Conservation (phyloP, 257 asterid species). For the Solanum phureja region DNA sequence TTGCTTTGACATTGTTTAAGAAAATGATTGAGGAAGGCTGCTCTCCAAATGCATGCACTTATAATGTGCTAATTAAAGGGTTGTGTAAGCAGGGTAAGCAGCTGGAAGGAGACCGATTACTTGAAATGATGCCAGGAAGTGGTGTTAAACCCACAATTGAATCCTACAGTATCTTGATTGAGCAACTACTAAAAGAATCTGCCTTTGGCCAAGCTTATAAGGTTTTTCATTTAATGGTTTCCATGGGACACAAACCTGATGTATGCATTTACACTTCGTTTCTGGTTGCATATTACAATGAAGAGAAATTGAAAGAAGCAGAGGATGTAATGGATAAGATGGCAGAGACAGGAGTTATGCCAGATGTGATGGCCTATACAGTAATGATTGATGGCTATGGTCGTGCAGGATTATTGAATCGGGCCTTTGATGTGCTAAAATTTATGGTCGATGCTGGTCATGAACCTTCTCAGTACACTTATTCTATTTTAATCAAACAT, state of each 20-base stretch:
- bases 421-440: constrained; percentile 40
- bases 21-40: constrained; percentile 42
- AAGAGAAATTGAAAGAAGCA: constrained; percentile 57
- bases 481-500: constrained; percentile 55
- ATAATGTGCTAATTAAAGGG: constrained; percentile 51
- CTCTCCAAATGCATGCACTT: constrained; percentile 43
- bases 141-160: constrained; percentile 44
- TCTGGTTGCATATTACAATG: constrained; percentile 69
- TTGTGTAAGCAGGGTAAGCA: constrained; percentile 45
- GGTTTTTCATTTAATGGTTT: constrained; percentile 33
- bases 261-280: constrained; percentile 62
- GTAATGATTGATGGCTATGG: constrained; percentile 70
- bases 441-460: constrained; percentile 49
- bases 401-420: constrained; percentile 36
- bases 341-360: constrained; percentile 34
- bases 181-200: constrained; percentile 45
- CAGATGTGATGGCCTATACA: constrained; percentile 57
- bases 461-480: constrained; percentile 59
- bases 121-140: constrained; percentile 37
- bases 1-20: constrained; percentile 38
- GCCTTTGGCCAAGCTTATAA: constrained; percentile 44
- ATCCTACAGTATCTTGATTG: constrained; percentile 53
- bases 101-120: constrained; percentile 28
- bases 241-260: constrained; percentile 51
- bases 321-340: constrained; percentile 43